Base-by-base conservation (phyloP, 108 stramenopile genomes). In the Skeletonema marinoi region DNA sequence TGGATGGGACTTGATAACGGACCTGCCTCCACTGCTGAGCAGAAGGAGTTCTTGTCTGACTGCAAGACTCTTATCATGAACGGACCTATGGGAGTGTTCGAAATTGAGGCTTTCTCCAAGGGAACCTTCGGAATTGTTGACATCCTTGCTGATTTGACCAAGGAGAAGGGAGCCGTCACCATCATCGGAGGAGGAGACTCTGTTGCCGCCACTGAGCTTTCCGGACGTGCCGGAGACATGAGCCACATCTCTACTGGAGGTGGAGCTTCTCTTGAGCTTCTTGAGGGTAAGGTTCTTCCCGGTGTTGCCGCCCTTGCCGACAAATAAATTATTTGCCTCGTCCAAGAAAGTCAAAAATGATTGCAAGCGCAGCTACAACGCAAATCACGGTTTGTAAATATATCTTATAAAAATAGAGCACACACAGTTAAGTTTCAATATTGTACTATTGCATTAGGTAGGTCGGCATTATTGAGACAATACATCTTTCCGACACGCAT, bases 1-100 rank as follows among this genome's bases (percentile, higher is more conserved):
- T 99, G 99, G 99, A 98, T 99, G 98, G 99, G 99, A 71, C 93
- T 99, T 67, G 99, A 99, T 87, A 96, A 97, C 79, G 99, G 99
- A 32, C 97, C 97, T 32, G 83, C 89, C 38, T 88, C 98, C 67
- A 92, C 90, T 73, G 79, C 83, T 62, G 84, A 82, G 66, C 96
- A 97, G 75, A 92, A 97, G 80, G 94, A 96, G 62, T 94, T 89
- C 70, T 83, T 99, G 41, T 80, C 89, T 50, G 75, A 82, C 66
- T 97, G 96, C 90, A 93, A 97, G 86, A 99, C 98, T 48, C 85
- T 98, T 83, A 95, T 99, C 86, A 98, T 98, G 98, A 99, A 99
- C 90, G 99, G 99, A 72, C 99, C 99, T 61, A 96, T 97, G 96
- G 99, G 99, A 65, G 98, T 99, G 48, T 99, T 99, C 77, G 99